Conservation (phyloP, 2,329 filamentous ascomycete genomes). For the Ilyonectria destructans region DNA sequence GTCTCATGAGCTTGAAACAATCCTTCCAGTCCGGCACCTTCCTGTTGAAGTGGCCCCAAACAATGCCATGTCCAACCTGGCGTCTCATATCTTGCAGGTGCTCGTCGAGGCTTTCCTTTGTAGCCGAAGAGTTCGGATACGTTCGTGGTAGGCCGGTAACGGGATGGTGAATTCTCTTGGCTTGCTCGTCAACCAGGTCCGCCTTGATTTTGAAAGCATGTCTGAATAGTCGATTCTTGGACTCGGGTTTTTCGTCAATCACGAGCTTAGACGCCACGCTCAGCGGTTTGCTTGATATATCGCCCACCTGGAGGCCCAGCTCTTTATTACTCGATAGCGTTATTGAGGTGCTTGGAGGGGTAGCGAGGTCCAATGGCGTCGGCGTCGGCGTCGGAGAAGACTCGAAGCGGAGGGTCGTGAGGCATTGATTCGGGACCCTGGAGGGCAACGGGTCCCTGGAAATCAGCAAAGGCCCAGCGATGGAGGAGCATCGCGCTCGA, state of each 20-base stretch:
- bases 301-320: slow-evolving; percentile 19
- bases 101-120: slow-evolving; percentile 41
- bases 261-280: slow-evolving; percentile 28
- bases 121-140: slow-evolving; percentile 50
- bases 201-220: slow-evolving; percentile 49
- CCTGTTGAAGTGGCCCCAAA: slow-evolving; percentile 51
- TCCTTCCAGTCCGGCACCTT: slow-evolving; percentile 58
- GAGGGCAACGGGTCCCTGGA: slow-evolving; percentile 42
- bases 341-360: not conserved
- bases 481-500: slow-evolving; percentile 54
- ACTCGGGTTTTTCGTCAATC: slow-evolving; percentile 34
- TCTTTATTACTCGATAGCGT: not conserved
- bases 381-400: slow-evolving; percentile 37
- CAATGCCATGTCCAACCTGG: slow-evolving; percentile 57
- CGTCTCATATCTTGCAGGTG: slow-evolving; percentile 49
- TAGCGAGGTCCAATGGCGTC: slow-evolving; percentile 24
- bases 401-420: slow-evolving; percentile 35
- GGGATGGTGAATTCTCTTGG: slow-evolving; percentile 45
- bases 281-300: not conserved
- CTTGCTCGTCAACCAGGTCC: slow-evolving; percentile 37
- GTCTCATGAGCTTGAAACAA: slow-evolving; percentile 58
- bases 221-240: slow-evolving; percentile 50
- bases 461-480: slow-evolving; percentile 42
- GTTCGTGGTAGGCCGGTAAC: slow-evolving; percentile 48
- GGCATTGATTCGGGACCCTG: slow-evolving; percentile 35